These are phyloP conservation scores for Mycena amicta DNA, from an alignment of 768 basidiomycete genomes.

Conservation along the genomic window DNA sequence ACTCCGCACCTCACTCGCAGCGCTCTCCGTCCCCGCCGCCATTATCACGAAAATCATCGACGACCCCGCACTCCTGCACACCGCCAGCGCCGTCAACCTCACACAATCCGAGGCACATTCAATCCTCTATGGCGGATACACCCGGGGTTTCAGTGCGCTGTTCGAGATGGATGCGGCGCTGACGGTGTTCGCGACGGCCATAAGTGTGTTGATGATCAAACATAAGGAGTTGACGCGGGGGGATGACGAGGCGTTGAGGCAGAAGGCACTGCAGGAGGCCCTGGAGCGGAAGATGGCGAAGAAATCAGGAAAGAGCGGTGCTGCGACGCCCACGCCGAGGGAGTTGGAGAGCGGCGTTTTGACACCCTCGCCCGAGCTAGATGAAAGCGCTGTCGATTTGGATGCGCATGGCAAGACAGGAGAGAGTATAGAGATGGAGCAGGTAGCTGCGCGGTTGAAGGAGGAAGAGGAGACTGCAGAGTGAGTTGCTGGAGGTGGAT, in stretches of 20 bases:
- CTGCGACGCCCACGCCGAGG: background rate
- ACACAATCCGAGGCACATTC: slow-evolving; percentile 36
- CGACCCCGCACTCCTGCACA: slow-evolving; percentile 43
- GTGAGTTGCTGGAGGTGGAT: too few relatives aligned
- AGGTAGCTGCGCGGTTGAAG: background rate
- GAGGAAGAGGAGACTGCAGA: too few relatives aligned
- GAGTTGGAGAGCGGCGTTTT: background rate
- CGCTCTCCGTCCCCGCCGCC: slow-evolving; percentile 37
- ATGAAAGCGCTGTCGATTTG: too few relatives aligned
- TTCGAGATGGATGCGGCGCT: slow-evolving; percentile 65
- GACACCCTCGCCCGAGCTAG: background rate
- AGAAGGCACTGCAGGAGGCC: slow-evolving; percentile 32
- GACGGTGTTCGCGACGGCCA: slow-evolving; percentile 54
- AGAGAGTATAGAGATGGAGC: background rate
- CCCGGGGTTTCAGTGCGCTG: slow-evolving; percentile 56
- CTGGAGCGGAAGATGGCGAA: slow-evolving; percentile 6
- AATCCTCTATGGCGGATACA: slow-evolving; percentile 54
- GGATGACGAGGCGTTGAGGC: slow-evolving; percentile 56
- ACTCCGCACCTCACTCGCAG: slow-evolving; percentile 42
- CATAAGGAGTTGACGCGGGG: slow-evolving; percentile 59
- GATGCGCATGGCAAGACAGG: background rate
- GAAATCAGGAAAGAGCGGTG: background rate
- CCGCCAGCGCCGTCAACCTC: slow-evolving; percentile 38
- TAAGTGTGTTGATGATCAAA: slow-evolving; percentile 61
- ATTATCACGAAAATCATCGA: slow-evolving; percentile 49